phyloP scores from a whole-genome alignment of 345 rosid genomes.

The Acer negundo region DNA sequence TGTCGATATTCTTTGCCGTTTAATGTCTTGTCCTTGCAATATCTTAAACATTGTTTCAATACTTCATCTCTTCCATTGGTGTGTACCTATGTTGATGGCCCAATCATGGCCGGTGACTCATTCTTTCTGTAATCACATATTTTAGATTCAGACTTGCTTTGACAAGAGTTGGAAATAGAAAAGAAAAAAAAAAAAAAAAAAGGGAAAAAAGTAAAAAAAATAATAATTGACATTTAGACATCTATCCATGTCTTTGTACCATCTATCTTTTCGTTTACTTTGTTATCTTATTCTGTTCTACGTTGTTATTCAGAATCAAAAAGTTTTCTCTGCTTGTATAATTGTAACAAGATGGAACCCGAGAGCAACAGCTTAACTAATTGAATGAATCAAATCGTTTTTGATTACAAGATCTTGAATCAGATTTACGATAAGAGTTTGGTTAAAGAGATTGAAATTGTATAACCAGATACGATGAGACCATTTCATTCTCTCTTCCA shows the following conservation, averaged over 20 bases:
- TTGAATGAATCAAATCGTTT: neutral
- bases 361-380: no score
- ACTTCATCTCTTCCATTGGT: slow-evolving; percentile 24
- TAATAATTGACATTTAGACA: neutral
- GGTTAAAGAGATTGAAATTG: no score
- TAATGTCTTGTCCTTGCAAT: neutral
- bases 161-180: neutral
- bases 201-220: neutral
- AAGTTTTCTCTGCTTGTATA: neutral
- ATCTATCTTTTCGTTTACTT: neutral
- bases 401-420: no score
- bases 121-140: slow-evolving; percentile 17
- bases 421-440: no score
- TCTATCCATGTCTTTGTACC: neutral
- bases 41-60: slow-evolving; percentile 16
- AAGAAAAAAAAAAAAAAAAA: neutral
- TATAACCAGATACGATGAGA: no score
- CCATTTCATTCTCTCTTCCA: no score
- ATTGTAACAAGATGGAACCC: neutral
- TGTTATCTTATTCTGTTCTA: neutral
- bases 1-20: slow-evolving; percentile 18
- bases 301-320: neutral
- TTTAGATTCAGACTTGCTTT: neutral
- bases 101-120: slow-evolving; percentile 8
- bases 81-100: slow-evolving; percentile 19